Evolutionary conservation across 202 grass and related monocot genomes (phyloP).

Genomic region (Alloteropsis angusta): DNA sequence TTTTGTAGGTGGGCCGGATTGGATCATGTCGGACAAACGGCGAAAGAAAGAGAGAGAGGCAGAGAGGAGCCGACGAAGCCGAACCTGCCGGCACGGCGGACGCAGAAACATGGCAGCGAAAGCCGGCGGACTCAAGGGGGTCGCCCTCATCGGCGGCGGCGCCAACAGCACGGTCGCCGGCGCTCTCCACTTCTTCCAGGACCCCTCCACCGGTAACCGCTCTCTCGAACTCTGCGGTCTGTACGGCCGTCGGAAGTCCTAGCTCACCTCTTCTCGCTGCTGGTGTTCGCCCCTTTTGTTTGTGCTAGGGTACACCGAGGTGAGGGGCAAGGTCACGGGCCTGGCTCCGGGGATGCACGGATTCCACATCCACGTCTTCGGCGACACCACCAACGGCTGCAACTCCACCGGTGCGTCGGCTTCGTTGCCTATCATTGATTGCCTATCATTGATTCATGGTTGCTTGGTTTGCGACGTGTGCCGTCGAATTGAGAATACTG

Average conservation of each 20-base stretch:
- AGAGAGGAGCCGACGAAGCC: background rate
- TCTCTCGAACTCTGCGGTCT: background rate
- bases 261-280: background rate
- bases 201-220: constrained; percentile 25
- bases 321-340: constrained; percentile 46
- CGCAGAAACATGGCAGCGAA: constrained; percentile 20
- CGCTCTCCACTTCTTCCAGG: constrained; percentile 48
- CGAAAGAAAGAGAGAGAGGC: background rate
- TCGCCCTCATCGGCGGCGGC: constrained; percentile 41
- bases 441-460: background rate
- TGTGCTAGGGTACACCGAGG: constrained; percentile 42
- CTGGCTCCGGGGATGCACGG: constrained; percentile 46
- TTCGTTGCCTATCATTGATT: background rate
- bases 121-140: constrained; percentile 46
- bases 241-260: background rate
- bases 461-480: background rate
- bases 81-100: background rate
- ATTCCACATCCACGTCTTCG: constrained; percentile 61
- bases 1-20: background rate
- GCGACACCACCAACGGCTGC: constrained; percentile 68
- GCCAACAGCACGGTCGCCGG: constrained; percentile 39
- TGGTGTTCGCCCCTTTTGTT: background rate
- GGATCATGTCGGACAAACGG: background rate
- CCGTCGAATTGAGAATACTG: background rate
- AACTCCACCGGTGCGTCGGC: constrained; percentile 40